Evolutionary conservation across 768 basidiomycete genomes (phyloP).

Genomic region (Nidularia pulvinata): DNA sequence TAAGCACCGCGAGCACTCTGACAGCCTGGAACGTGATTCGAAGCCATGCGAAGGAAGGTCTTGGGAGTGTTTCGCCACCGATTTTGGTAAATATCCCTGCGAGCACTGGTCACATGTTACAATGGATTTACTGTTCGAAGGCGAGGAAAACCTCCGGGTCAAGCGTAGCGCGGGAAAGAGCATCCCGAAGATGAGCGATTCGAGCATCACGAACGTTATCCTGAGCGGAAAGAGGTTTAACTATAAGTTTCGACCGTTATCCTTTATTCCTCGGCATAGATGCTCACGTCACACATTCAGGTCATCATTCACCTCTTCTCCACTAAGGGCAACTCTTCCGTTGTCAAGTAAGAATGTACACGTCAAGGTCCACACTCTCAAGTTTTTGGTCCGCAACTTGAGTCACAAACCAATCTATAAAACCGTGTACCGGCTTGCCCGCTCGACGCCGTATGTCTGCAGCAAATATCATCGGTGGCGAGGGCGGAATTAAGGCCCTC

Average conservation of each 20-base stretch:
- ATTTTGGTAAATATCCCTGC: constrained; percentile 18
- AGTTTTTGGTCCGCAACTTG: constrained; percentile 88
- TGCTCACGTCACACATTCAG: no score
- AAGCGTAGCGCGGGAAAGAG: constrained; percentile 89
- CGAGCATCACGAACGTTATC: constrained; percentile 85
- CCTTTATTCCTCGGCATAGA: no score
- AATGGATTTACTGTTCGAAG: constrained; percentile 77
- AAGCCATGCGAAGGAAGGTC: constrained; percentile 82
- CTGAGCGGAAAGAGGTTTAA: constrained; percentile 75
- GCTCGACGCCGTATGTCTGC: constrained; percentile 78
- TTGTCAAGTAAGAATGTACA: constrained; percentile 69
- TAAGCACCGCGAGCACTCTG: constrained; percentile 71
- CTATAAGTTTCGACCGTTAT: no score
- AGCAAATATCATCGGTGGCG: constrained; percentile 38
- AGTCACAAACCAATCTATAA: constrained; percentile 92
- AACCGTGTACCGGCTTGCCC: constrained; percentile 78
- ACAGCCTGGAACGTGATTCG: constrained; percentile 78
- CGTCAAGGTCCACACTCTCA: constrained; percentile 85
- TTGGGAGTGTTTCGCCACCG: constrained; percentile 18
- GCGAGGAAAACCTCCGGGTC: constrained; percentile 83
- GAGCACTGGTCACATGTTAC: constrained; percentile 83
- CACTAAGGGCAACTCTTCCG: constrained; percentile 61
- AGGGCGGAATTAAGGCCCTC: constrained; percentile 44
- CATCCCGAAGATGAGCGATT: constrained; percentile 78
- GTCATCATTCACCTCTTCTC: constrained; percentile 56